Evolutionary conservation across 495 filamentous ascomycete species (phyloP).

Genomic region (Clavariopsis aquatica): DNA sequence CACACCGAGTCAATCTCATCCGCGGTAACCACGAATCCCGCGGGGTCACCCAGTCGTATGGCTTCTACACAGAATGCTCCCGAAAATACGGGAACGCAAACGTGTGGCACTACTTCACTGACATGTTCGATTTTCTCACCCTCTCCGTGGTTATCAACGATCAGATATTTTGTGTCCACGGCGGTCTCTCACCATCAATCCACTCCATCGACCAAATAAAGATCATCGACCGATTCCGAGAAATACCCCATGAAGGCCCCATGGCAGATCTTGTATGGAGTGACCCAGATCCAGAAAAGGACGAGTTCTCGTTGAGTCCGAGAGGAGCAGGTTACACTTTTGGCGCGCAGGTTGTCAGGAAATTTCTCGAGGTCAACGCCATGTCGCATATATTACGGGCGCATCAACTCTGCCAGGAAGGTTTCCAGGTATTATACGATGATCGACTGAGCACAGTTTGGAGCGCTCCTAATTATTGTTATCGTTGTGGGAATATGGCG

Average conservation of each 20-base stretch:
- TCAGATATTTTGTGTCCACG: constrained; percentile 98
- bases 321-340: constrained; percentile 96
- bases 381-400: constrained; percentile 97
- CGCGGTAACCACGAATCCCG: constrained; percentile 96
- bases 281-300: constrained; percentile 90
- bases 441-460: constrained; percentile 93
- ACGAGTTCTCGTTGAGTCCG: constrained; percentile 93
- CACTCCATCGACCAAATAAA: constrained; percentile 99
- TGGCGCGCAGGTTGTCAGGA: constrained; percentile 93
- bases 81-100: constrained; percentile 97
- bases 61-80: constrained; percentile 97
- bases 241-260: constrained; percentile 96
- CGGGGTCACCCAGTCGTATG: constrained; percentile 97
- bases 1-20: constrained; percentile 86
- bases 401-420: constrained; percentile 96
- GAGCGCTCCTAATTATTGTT: constrained; percentile 97
- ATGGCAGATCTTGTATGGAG: constrained; percentile 99
- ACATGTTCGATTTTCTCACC: constrained; percentile 99
- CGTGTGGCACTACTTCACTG: constrained; percentile 99
- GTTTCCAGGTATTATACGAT: constrained; percentile 93
- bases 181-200: constrained; percentile 90
- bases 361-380: constrained; percentile 93
- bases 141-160: constrained; percentile 97
- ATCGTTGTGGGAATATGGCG: constrained; percentile 94
- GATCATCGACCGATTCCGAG: constrained; percentile 96